A percentile compares a stretch with the other conserved stretches of the same genome.
Conservation (phyloP, 2,329 filamentous ascomycete genomes). For the Venturia carpophila region DNA sequence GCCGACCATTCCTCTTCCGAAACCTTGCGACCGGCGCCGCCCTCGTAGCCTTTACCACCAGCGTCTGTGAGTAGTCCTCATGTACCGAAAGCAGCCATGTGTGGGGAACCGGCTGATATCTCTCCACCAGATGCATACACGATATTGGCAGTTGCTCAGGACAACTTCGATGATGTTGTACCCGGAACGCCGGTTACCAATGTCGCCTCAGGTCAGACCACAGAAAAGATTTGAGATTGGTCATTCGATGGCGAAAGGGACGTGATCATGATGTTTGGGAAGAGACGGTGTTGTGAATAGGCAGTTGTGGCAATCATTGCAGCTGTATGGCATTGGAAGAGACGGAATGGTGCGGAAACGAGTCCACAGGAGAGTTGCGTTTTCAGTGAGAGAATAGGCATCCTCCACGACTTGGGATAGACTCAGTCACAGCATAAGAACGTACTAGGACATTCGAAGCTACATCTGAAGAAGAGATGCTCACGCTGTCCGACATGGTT, state of each 20-base stretch:
- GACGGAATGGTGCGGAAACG: background rate
- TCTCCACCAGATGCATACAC: slow-evolving; percentile 19
- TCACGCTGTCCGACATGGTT: too few species aligned
- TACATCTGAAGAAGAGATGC: too few species aligned
- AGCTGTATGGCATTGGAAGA: background rate
- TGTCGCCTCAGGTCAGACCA: slow-evolving; percentile 3
- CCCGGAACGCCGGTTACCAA: slow-evolving; percentile 14
- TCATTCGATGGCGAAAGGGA: background rate
- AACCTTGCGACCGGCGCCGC: slow-evolving; percentile 76
- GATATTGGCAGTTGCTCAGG: slow-evolving; percentile 18
- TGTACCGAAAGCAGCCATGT: too few species aligned
- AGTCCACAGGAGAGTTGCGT: background rate
- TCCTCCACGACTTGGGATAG: too few species aligned
- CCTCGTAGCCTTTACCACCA: slow-evolving; percentile 66
- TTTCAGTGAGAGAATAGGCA: background rate
- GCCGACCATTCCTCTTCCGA: slow-evolving; percentile 84
- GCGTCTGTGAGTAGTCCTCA: slow-evolving; percentile 64
- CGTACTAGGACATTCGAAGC: too few species aligned
- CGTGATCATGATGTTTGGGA: background rate
- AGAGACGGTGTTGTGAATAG: background rate
- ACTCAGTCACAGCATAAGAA: too few species aligned
- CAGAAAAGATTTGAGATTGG: background rate
- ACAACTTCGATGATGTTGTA: slow-evolving; percentile 21
- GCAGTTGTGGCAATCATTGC: background rate
- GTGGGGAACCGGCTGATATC: background rate